A percentile compares a stretch with the other conserved stretches of the same genome.
phyloP scores from a whole-genome alignment of 2,329 filamentous ascomycete species.

The Alternaria triticina region DNA sequence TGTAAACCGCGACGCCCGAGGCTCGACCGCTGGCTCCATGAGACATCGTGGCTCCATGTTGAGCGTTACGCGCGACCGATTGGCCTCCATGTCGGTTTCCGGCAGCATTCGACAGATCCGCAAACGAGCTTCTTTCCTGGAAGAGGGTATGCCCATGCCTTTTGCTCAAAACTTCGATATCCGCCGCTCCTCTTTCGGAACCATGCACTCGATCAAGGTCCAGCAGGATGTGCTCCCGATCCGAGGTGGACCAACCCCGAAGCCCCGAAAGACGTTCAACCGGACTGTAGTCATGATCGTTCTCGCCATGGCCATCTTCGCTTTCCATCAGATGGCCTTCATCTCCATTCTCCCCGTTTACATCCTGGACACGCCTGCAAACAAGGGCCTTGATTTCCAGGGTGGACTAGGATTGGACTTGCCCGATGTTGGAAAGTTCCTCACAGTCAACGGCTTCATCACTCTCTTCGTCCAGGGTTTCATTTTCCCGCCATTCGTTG shows the following conservation, averaged over 20 bases:
- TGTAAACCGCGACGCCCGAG: slow-evolving; percentile 38
- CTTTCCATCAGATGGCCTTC: slow-evolving; percentile 88
- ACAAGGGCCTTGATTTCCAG: slow-evolving; percentile 47
- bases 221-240: slow-evolving; percentile 34
- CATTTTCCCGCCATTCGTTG: slow-evolving; percentile 70
- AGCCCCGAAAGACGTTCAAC: slow-evolving; percentile 58
- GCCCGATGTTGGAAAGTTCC: slow-evolving; percentile 70
- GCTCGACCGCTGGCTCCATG: slow-evolving; percentile 34
- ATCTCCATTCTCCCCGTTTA: slow-evolving; percentile 92
- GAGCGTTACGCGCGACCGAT: slow-evolving; percentile 31
- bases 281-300: slow-evolving; percentile 76
- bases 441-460: slow-evolving; percentile 73
- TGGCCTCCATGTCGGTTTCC: slow-evolving; percentile 38
- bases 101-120: slow-evolving; percentile 42
- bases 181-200: slow-evolving; percentile 45
- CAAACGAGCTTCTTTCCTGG: slow-evolving; percentile 45
- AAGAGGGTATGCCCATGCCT: slow-evolving; percentile 44
- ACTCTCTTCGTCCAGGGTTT: slow-evolving; percentile 76
- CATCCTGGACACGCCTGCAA: slow-evolving; percentile 72
- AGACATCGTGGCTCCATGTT: slow-evolving; percentile 34
- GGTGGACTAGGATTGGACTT: slow-evolving; percentile 71
- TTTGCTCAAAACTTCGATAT: slow-evolving; percentile 45
- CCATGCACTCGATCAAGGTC: slow-evolving; percentile 45
- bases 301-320: slow-evolving; percentile 83
- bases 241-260: slow-evolving; percentile 17